Base-by-base conservation (phyloP, 306 rosid species). In the Cicer chorassanicum region DNA sequence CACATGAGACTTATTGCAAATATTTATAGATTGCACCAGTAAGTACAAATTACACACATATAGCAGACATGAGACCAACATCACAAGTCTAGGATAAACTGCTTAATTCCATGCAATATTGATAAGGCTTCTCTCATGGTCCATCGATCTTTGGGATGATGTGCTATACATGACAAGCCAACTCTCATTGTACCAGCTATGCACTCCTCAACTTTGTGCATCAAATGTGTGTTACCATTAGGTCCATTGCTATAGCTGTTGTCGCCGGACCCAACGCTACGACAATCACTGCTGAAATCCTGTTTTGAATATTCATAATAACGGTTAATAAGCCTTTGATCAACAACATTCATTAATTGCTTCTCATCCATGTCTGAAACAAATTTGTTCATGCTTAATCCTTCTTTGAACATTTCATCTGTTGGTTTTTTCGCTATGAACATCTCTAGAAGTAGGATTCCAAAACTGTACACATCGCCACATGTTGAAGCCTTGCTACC, bases 381-480 rank as follows among this genome's bases (percentile, higher is more conserved):
- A 50, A 73, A 76, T 9, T 63, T 73, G 43, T 48, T 65, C 8
- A 82, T 80, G 64, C 65, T 68, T n/a, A n/a, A n/a, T n/a, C n/a
- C n/a, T 80, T 82, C 81, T 51, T 77, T 77, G 71, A 86, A 86
- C 74, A 69, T 86, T 45, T 77, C 74, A 56, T 86, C 85, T 4
- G 77, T 80, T 74, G 85, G 87, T 44, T n/a, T 86, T 71, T 80
- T 77, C 0, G 19, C 81, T 14, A 46, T 80, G 45, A 80, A 76
- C 76, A 80, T 80, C 79, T 85, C 86, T 15, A 80, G 73, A 7
- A 82, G 39, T 34, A 82, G 49, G 13, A 85, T 82, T n/a, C 86
- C 81, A 24, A 82, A 85, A 59, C 89, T 76, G 45, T 80, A 82
- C 44, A 80, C 89, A 40, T 85, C 89, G 0, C 86, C 84, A 14